Evolutionary conservation across 192 early-diverging fungal species (phyloP).

Genomic region (Backusella australiensis): DNA sequence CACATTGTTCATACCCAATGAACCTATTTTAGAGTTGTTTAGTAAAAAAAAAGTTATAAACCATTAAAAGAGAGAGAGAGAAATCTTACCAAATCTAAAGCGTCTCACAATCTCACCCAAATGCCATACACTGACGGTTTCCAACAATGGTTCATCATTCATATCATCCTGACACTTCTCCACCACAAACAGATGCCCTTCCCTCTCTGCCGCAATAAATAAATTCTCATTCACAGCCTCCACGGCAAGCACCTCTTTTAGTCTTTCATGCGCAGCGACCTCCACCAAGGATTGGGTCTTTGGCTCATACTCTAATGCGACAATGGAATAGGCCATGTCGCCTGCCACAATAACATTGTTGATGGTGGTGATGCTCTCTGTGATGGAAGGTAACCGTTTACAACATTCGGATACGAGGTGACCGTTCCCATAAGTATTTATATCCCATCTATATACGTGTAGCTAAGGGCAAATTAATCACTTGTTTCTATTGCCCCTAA

Average conservation of each 20-base stretch:
- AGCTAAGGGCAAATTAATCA: conserved; percentile 8
- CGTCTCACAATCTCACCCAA: conserved; percentile 82
- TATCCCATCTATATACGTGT: conserved; percentile 22
- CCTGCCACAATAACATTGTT: conserved; percentile 77
- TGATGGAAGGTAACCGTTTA: conserved; percentile 55
- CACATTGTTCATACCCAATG: conserved; percentile 68
- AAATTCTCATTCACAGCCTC: conserved; percentile 56
- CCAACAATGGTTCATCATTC: conserved; percentile 58
- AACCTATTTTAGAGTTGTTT: conserved; percentile 42
- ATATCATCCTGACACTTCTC: conserved; percentile 44
- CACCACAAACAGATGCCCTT: conserved; percentile 62
- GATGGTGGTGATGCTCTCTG: conserved; percentile 53
- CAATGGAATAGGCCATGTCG: conserved; percentile 79
- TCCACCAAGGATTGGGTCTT: conserved; percentile 46
- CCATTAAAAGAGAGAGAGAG: too few relatives aligned
- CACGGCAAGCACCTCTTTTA: conserved; percentile 61
- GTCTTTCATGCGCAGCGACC: conserved; percentile 58
- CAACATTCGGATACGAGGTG: conserved; percentile 14
- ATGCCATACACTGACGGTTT: conserved; percentile 68
- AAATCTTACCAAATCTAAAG: conserved; percentile 65
- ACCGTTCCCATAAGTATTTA: not conserved
- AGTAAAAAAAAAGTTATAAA: not conserved
- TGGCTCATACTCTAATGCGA: conserved; percentile 55
- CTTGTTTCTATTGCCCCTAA: too few relatives aligned
- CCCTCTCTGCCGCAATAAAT: conserved; percentile 58